Base-by-base conservation (phyloP, 768 basidiomycete species). In the Rhodotorula paludigena region DNA sequence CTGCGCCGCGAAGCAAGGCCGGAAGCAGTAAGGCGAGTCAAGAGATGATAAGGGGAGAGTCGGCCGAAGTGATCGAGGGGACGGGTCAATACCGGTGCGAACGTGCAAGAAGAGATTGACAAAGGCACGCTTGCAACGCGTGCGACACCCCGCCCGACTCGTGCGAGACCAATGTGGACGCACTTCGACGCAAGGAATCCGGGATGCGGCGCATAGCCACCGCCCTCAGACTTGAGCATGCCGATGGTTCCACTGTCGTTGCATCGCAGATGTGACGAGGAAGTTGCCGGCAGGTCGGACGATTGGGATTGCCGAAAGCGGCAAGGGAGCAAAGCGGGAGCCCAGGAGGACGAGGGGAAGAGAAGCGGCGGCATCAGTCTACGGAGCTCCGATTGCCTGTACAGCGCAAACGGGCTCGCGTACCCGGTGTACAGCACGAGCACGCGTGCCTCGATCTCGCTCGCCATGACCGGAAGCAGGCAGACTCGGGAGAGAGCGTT, bases 371-470 rank as follows among this genome's bases (percentile, higher is more conserved):
- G 35, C 6, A 38, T 14, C 11, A 16, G 52, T 18, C 4, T 6
- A 14, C 15, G 23, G 16, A 54, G 61, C 20, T 36, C 39, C 6
- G 36, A 5, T 21, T 28, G 21, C n/a, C n/a, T n/a, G n/a, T n/a
- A 11, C 33, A 18, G 35, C 5, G 16, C 23, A 35, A 53, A 20
- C 14, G 41, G 5, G 39, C 33, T 5, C 20, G 32, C 54, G 54
- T 47, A 56, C 67, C 67, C 90, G 42, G 91, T 92, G 80, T 92
- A 92, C 36, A 92, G 87, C 65, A 92, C 82, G 59, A 92, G 85
- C n/a, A 92, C 89, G 60, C 84, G 83, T 18, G 89, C 85, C 74
- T 92, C 89, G 68, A 88, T 85, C 74, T 91, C 89, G 69, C 88
- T 85, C 28, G 83, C 32, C 67, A 68, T 68, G 33, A 12, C 36